These are phyloP conservation scores for Pythium biforme DNA, from an alignment of 352 stramenopile species.

Conservation along the genomic window DNA sequence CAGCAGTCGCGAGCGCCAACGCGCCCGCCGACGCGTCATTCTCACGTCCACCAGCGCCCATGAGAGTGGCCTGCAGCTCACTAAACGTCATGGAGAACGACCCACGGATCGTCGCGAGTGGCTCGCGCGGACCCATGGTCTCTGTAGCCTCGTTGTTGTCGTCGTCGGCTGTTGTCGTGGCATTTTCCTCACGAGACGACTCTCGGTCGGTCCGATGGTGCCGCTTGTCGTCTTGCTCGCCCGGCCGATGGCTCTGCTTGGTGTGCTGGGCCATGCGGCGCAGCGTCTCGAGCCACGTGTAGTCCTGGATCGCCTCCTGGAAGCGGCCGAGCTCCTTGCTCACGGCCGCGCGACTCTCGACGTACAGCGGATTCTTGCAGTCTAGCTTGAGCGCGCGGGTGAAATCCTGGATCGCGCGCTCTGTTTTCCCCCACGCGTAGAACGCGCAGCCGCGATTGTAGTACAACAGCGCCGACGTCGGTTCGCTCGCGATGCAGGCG, in stretches of 20 bases:
- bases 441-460: constrained; percentile 70
- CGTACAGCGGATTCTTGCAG: constrained; percentile 55
- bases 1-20: not conserved
- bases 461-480: constrained; percentile 35
- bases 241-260: not conserved
- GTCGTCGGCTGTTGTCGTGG: not conserved
- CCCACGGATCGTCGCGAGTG: constrained; percentile 6
- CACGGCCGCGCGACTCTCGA: constrained; percentile 63
- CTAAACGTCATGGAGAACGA: constrained; percentile 35
- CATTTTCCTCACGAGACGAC: too few relatives aligned
- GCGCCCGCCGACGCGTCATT: not conserved
- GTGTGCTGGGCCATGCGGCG: constrained; percentile 24
- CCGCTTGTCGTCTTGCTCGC: not conserved
- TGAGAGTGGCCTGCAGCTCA: constrained; percentile 27
- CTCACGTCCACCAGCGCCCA: constrained; percentile 7
- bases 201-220: not conserved
- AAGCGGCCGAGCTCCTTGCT: constrained; percentile 63
- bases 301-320: constrained; percentile 69
- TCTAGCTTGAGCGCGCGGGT: constrained; percentile 66
- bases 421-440: constrained; percentile 43
- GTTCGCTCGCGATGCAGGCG: constrained; percentile 42
- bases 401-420: constrained; percentile 53
- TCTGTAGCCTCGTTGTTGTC: not conserved
- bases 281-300: constrained; percentile 59
- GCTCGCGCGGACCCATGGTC: not conserved